Base-by-base conservation (phyloP, 768 basidiomycete genomes). In the Austroboletus eburneus region DNA sequence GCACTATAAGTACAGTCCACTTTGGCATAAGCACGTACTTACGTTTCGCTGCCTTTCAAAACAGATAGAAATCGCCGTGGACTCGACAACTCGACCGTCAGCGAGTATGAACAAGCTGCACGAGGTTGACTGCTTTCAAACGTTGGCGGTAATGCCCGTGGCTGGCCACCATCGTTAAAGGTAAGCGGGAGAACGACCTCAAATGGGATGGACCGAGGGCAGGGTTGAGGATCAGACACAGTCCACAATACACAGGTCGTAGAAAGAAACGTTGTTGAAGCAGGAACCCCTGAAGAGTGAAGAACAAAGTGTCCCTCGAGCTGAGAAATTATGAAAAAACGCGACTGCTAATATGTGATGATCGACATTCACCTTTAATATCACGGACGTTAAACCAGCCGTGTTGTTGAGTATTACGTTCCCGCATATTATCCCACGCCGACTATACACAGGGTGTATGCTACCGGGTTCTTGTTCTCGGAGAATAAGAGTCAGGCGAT, bases 31-130 rank as follows among this genome's bases (percentile, higher is more conserved):
- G 7, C 17, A 49, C n/a, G 10, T 12, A 51, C 65, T 50, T 55
- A 82, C 83, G 56, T 65, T 61, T 77, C 74, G 10, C 57, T 71
- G 22, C 68, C 71, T 12, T 68, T 75, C 62, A 76, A 72, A 35
- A 81, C 65, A 2, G 69, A 64, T 25, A 76, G 44, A 34, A 74
- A 71, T 42, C 62, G 65, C 34, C 69, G 69, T 8, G 58, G 58
- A 39, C 71, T 69, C 20, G 62, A 69, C 34, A 77, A 52, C 33
- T 59, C 61, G 17, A 85, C 62, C 4, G 60, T 69, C 4, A 87
- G 54, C 1, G 65, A 62, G 56, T 84, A 87, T 1, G 62, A 56
- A 35, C 65, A 71, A 36, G 69, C 66, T 9, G 72, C 65, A 42
- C 53, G 68, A 14, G 51, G 50, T 34, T 42, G 48, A 17, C 7